Evolutionary conservation across 768 basidiomycete genomes (phyloP).

Genomic region (Amanita exitialis): DNA sequence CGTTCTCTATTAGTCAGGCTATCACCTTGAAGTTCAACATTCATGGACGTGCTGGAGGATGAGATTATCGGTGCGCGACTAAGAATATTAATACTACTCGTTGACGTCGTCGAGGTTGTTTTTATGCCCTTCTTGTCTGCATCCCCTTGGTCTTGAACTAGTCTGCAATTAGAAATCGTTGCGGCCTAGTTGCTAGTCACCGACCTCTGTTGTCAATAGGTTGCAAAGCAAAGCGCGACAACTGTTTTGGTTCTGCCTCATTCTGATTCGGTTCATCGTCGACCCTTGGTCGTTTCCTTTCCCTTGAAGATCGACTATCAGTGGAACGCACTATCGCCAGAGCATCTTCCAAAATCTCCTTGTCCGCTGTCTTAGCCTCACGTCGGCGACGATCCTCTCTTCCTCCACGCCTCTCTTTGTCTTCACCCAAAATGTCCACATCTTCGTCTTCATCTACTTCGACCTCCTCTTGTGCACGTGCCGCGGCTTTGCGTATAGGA

Average conservation of each 20-base stretch:
- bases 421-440: constrained; percentile 25
- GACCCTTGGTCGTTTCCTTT: constrained; percentile 26
- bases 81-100: no score
- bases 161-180: not conserved
- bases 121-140: constrained; percentile 1
- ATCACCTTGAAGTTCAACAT: constrained; percentile 21
- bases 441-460: constrained; percentile 28
- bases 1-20: constrained; percentile 39
- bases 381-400: constrained; percentile 37
- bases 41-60: constrained; percentile 37
- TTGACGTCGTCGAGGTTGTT: not conserved
- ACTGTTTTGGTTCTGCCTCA: constrained; percentile 50
- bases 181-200: not conserved
- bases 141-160: constrained; percentile 14
- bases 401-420: constrained; percentile 18
- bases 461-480: constrained; percentile 50
- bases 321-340: constrained; percentile 11
- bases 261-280: constrained; percentile 25
- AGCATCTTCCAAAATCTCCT: constrained; percentile 12
- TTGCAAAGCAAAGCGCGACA: constrained; percentile 35
- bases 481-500: constrained; percentile 45
- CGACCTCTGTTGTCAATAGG: constrained; percentile 35
- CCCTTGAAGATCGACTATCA: constrained; percentile 20
- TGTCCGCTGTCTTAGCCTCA: constrained; percentile 32
- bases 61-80: constrained; percentile 20